Conservation (phyloP, 768 basidiomycete genomes). For the Phylloporus sp. region DNA sequence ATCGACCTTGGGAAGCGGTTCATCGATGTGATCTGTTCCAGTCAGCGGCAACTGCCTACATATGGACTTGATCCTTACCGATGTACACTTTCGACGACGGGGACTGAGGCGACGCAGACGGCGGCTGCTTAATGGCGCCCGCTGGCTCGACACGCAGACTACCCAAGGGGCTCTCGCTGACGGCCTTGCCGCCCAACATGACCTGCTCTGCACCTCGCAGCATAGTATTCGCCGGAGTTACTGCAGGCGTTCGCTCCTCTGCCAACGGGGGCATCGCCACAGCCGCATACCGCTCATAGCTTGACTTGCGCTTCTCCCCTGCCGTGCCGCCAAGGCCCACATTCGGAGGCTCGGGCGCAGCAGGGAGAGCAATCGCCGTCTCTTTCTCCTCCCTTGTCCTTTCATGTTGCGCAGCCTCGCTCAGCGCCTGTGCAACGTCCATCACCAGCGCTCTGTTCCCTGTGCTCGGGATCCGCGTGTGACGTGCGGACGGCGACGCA, state of each 20-base stretch:
- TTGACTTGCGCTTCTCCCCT: slow-evolving; percentile 60
- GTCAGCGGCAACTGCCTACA: background rate
- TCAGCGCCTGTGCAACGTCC: slow-evolving; percentile 70
- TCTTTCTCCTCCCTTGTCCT: background rate
- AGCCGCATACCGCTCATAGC: slow-evolving; percentile 62
- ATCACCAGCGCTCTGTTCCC: slow-evolving; percentile 70
- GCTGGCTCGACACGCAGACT: slow-evolving; percentile 9
- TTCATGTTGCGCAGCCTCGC: slow-evolving; percentile 29
- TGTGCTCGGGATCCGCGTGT: slow-evolving; percentile 60
- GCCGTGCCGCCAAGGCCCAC: slow-evolving; percentile 20
- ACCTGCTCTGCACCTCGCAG: slow-evolving; percentile 28
- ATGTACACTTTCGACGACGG: slow-evolving; percentile 27
- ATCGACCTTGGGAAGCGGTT: slow-evolving; percentile 46
- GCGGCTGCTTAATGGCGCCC: background rate
- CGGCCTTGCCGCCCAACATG: slow-evolving; percentile 2
- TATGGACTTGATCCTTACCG: slow-evolving; percentile 22
- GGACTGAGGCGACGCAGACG: background rate
- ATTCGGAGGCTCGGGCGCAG: slow-evolving; percentile 6
- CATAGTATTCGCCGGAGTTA: slow-evolving; percentile 53
- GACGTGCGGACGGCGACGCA: slow-evolving; percentile 36
- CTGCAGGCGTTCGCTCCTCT: slow-evolving; percentile 61
- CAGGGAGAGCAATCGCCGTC: background rate
- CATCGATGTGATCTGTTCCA: slow-evolving; percentile 37
- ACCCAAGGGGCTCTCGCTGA: slow-evolving; percentile 8
- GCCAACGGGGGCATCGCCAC: slow-evolving; percentile 59